phyloP scores from a whole-genome alignment of 192 early-diverging fungal genomes.

The Funneliformis mosseae region DNA sequence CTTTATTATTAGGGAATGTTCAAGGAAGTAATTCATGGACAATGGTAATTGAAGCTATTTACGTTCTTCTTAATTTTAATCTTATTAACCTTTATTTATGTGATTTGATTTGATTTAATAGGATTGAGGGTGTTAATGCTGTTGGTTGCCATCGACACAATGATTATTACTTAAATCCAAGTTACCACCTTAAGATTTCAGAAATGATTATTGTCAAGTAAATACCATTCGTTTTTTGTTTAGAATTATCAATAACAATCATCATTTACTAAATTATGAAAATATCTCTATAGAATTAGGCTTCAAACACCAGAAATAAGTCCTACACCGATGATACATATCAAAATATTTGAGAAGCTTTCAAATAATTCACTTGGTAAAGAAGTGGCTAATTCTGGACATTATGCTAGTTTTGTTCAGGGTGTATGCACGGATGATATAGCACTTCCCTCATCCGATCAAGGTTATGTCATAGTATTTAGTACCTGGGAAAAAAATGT shows the following conservation, averaged over 20 bases:
- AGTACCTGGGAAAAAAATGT: neutral
- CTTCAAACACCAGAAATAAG: conserved; percentile 68
- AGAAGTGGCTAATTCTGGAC: conserved; percentile 60
- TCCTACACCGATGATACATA: conserved; percentile 66
- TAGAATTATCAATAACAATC: neutral
- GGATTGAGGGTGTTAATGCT: conserved; percentile 57
- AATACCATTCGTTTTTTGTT: neutral
- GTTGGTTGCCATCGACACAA: conserved; percentile 61
- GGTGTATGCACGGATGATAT: conserved; percentile 55
- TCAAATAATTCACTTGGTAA: conserved; percentile 50
- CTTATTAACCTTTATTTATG: conserved; percentile 11
- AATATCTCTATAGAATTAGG: conserved; percentile 52
- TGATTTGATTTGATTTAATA: conserved; percentile 10
- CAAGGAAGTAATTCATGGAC: conserved; percentile 51
- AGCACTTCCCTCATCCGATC: conserved; percentile 50
- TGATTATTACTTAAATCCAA: conserved; percentile 64
- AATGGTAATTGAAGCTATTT: conserved; percentile 49
- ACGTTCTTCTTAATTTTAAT: neutral
- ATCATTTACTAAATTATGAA: neutral
- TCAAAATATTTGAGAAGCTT: conserved; percentile 66
- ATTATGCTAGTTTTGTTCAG: conserved; percentile 50
- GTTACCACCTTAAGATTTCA: conserved; percentile 62
- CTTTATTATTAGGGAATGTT: conserved; percentile 61
- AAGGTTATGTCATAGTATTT: conserved; percentile 32
- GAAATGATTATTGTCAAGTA: conserved; percentile 63